Evolutionary conservation across 1,284 basidiomycete genomes (phyloP).

Genomic region (Fistulinella cinereoalba): DNA sequence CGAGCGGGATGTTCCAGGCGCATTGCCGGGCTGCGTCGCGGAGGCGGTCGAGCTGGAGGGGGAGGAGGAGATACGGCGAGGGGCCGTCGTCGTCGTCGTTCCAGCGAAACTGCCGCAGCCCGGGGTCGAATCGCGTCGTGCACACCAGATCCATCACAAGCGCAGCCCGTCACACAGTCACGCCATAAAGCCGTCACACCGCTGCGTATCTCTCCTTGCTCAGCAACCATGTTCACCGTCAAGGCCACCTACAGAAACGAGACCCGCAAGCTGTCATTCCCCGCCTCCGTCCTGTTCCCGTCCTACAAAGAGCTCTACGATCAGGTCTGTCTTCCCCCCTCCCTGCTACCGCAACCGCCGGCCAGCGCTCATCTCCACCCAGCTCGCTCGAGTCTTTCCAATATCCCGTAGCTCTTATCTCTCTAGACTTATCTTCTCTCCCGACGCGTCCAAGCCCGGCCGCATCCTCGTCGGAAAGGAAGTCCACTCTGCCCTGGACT

Average conservation of each 20-base stretch:
- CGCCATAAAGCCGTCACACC: conserved; percentile 20
- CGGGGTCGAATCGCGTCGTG: conserved; percentile 49
- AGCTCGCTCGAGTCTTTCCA: conserved; percentile 71
- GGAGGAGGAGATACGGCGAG: conserved; percentile 57
- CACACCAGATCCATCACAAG: conserved; percentile 11
- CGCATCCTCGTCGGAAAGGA: conserved; percentile 62
- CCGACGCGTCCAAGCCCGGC: conserved; percentile 45
- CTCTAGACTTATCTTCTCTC: conserved; percentile 64
- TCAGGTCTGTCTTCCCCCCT: conserved; percentile 37
- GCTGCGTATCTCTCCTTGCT: conserved; percentile 16
- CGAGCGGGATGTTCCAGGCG: conserved; percentile 46
- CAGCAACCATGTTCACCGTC: conserved; percentile 48
- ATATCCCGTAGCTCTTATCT: conserved; percentile 57
- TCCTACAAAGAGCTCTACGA: conserved; percentile 41
- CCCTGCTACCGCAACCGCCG: too few relatives aligned
- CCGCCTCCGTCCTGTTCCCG: conserved; percentile 40
- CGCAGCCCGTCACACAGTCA: conserved; percentile 21
- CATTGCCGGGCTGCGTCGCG: conserved; percentile 46
- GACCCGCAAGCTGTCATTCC: conserved; percentile 48
- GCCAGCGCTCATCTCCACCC: conserved; percentile 17
- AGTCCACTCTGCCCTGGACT: conserved; percentile 57
- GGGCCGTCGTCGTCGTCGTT: conserved; percentile 53
- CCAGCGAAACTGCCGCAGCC: conserved; percentile 47
- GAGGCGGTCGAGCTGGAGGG: conserved; percentile 58
- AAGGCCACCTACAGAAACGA: conserved; percentile 53